Evolutionary conservation across 441 rosid genomes (phyloP), one percentile per base, ranked within the genome.

Genomic region (Macaranga tanarius): DNA sequence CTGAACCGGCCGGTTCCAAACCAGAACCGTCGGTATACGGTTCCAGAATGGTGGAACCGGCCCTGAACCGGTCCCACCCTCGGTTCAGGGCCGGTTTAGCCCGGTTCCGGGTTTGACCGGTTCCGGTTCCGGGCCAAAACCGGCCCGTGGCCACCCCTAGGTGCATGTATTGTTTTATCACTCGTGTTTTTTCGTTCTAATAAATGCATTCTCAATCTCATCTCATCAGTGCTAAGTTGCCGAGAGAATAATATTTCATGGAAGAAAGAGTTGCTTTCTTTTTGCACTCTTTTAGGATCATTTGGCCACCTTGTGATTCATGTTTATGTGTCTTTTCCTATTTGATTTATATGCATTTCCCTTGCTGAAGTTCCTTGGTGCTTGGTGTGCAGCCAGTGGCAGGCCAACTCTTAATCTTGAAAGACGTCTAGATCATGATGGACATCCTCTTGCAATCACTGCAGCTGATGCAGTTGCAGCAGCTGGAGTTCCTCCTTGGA

Each of bases 401-500:
- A 87, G 97, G 86, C 89, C 92, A 15, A 81, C 91, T 1, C 91
- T 93, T 68, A 91, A 95, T 85, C 97, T 93, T 70, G 99, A 95
- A 81, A 93, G 95, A 84, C 88, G 96, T 48, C 83, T 91, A 62
- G 98, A 93, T 83, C 96, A 95, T 68, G 98, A 95, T 71, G 97
- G 97, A 47, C 92, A 86, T 86, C 92, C 99, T 72, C 95, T 95
- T 63, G 97, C 98, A 50, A 90, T 95, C 68, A 79, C 99, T 9
- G 62, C 93, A 72, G 89, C 93, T 61, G 97, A 95, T 74, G 92
- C 96, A 57, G 93, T 92, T 63, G 83, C 89, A 69, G 92, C 90
- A 20, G 80, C 82, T 77, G 95, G 94, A 76, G 94, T 95, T 80
- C 93, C 99, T 85, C 95, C 98, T 45, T 93, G 99, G 99, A 89